phyloP scores from a whole-genome alignment of 1,139 yeast genomes.

The Taphrina flavorubra region DNA sequence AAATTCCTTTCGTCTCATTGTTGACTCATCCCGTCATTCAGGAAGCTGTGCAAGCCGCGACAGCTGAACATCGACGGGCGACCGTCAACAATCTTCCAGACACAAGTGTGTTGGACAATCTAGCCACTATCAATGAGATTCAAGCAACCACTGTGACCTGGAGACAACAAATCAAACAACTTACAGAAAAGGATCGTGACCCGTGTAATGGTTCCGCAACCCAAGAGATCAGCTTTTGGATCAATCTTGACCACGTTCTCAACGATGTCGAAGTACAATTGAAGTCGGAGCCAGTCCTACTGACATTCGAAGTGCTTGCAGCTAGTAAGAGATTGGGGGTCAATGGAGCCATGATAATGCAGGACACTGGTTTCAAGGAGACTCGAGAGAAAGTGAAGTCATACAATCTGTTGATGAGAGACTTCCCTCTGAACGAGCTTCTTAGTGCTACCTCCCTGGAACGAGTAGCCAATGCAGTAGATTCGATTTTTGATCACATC shows the following conservation, averaged over 20 bases:
- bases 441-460: slow-evolving; percentile 58
- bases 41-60: slow-evolving; percentile 53
- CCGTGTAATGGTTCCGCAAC: slow-evolving; percentile 65
- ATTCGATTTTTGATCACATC: slow-evolving; percentile 64
- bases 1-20: slow-evolving; percentile 66
- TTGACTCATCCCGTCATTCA: slow-evolving; percentile 63
- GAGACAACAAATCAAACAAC: slow-evolving; percentile 67
- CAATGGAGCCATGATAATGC: slow-evolving; percentile 58
- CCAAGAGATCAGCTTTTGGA: slow-evolving; percentile 84
- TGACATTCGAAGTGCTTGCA: slow-evolving; percentile 68
- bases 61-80: slow-evolving; percentile 47
- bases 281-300: slow-evolving; percentile 59
- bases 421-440: slow-evolving; percentile 71
- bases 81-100: slow-evolving; percentile 52
- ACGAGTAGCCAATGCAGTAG: slow-evolving; percentile 58
- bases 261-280: slow-evolving; percentile 65
- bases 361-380: slow-evolving; percentile 73
- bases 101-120: slow-evolving; percentile 56
- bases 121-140: slow-evolving; percentile 65
- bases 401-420: slow-evolving; percentile 69
- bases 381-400: slow-evolving; percentile 54
- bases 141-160: slow-evolving; percentile 74
- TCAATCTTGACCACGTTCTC: slow-evolving; percentile 69
- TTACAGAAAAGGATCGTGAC: slow-evolving; percentile 61
- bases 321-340: slow-evolving; percentile 79